Evolutionary conservation across 2,329 filamentous ascomycete species (phyloP).

Genomic region (Trichoderma sp.): DNA sequence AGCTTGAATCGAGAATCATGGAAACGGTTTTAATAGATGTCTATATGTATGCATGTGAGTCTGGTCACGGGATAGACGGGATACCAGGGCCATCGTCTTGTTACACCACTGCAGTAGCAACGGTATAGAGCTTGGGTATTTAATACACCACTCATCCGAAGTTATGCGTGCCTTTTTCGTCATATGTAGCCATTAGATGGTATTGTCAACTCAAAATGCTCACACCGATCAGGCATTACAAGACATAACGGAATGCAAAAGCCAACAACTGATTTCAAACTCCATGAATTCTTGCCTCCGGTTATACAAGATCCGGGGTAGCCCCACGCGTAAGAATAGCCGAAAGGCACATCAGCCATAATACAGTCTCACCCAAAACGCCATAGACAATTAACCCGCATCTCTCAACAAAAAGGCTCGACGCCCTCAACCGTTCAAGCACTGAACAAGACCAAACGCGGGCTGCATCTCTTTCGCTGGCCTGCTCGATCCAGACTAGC

Average conservation of each 20-base stretch:
- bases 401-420: background rate
- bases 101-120: background rate
- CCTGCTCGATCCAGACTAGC: background rate
- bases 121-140: background rate
- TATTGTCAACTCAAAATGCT: background rate
- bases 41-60: background rate
- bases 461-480: background rate
- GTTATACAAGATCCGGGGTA: slow-evolving; percentile 4
- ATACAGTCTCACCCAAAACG: background rate
- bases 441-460: background rate
- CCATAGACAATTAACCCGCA: background rate
- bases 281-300: background rate
- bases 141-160: background rate
- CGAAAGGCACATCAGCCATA: background rate
- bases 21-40: background rate
- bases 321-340: background rate
- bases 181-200: background rate
- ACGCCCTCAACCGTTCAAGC: too few relatives aligned
- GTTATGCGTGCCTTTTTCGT: background rate
- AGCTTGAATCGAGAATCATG: background rate
- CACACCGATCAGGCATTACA: background rate
- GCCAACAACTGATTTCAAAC: background rate
- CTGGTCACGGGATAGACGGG: background rate
- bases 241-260: background rate
- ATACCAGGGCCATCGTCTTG: background rate